These are phyloP conservation scores for Talaromyces funiculosus DNA, from an alignment of 2,329 filamentous ascomycete species.

Conservation along the genomic window DNA sequence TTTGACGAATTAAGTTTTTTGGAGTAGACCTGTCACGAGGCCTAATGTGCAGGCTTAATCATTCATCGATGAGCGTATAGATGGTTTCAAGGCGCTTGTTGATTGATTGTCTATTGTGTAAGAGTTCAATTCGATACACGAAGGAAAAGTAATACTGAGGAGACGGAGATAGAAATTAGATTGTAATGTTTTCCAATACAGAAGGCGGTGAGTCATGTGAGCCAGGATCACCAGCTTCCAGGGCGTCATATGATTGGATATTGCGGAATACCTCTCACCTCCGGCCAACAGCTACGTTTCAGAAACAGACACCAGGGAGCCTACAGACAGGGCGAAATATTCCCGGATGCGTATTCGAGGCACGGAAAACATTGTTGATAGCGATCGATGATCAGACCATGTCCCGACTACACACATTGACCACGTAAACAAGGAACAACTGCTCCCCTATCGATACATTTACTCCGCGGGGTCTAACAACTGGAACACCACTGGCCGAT, in stretches of 20 bases:
- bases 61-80: not conserved
- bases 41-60: too few relatives aligned
- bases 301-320: not conserved
- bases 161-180: not conserved
- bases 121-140: not conserved
- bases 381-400: not conserved
- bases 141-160: not conserved
- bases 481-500: not conserved
- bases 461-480: not conserved
- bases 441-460: not conserved
- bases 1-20: not conserved
- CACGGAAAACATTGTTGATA: not conserved
- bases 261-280: not conserved
- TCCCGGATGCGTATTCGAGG: not conserved
- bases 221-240: constrained; percentile 8
- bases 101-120: not conserved
- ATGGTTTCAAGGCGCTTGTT: not conserved
- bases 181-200: constrained; percentile 11
- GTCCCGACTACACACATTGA: not conserved
- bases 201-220: constrained; percentile 32
- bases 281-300: not conserved
- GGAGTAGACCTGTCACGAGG: not conserved
- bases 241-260: not conserved
- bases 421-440: not conserved
- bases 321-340: not conserved